phyloP scores from a whole-genome alignment of 176 grass and related monocot genomes.

The Oryza officinalis region DNA sequence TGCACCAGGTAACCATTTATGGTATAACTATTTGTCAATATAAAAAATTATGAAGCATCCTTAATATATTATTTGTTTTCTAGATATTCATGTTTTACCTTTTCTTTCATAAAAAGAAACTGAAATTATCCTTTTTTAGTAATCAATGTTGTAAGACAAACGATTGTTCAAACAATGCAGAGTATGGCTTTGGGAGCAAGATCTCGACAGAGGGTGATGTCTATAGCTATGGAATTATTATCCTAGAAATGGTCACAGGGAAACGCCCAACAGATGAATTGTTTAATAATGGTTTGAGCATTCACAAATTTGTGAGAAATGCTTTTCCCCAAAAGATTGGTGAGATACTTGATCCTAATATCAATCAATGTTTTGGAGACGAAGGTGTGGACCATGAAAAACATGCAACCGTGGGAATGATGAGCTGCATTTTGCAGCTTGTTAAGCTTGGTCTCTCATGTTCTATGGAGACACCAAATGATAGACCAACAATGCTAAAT shows the following conservation, averaged over 20 bases:
- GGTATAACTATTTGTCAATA: not conserved
- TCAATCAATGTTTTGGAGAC: not conserved
- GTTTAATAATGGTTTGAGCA: constrained; percentile 45
- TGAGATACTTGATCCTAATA: constrained; percentile 5
- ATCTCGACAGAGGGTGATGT: constrained; percentile 40
- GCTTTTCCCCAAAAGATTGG: not conserved
- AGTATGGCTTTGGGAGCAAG: constrained; percentile 39
- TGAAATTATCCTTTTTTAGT: not conserved
- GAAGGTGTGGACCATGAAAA: not conserved
- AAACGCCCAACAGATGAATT: constrained; percentile 34
- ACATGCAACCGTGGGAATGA: not conserved
- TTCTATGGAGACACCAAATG: constrained; percentile 31
- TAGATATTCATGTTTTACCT: not conserved
- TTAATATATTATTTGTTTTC: not conserved
- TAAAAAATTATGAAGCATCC: not conserved
- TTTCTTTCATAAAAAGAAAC: not conserved
- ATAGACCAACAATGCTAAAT: constrained; percentile 38
- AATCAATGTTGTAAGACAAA: too few species aligned
- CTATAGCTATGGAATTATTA: constrained; percentile 51
- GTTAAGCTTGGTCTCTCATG: constrained; percentile 40
- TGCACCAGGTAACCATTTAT: constrained; percentile 23
- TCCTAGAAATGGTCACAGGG: constrained; percentile 46
- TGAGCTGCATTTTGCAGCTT: not conserved
- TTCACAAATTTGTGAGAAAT: constrained; percentile 40
- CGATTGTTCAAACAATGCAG: not conserved